phyloP scores from a whole-genome alignment of 1,139 yeast genomes.

The Blastobotrys ciferrii region DNA sequence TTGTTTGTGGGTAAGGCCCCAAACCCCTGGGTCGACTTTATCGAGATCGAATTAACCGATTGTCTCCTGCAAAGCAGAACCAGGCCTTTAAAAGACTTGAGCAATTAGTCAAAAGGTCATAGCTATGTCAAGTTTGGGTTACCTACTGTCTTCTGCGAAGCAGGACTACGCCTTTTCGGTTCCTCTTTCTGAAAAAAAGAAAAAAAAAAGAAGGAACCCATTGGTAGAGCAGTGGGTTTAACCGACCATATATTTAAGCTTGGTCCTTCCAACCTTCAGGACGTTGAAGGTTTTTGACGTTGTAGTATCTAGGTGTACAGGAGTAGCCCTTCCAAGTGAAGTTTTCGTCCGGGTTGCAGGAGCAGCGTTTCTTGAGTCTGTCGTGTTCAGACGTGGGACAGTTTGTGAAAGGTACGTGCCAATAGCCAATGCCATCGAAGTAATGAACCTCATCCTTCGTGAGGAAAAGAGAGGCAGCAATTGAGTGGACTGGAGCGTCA shows the following conservation, averaged over 20 bases:
- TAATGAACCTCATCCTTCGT: slow-evolving; percentile 67
- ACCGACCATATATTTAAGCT: too few species aligned
- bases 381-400: slow-evolving; percentile 54
- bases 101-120: too few species aligned
- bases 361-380: slow-evolving; percentile 48
- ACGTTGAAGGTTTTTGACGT: slow-evolving; percentile 57
- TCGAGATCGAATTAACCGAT: too few species aligned
- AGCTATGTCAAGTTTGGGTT: too few species aligned
- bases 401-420: slow-evolving; percentile 74
- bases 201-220: background rate
- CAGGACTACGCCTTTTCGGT: too few species aligned
- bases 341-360: slow-evolving; percentile 58
- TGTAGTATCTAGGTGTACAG: slow-evolving; percentile 73
- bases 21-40: too few species aligned
- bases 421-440: slow-evolving; percentile 81
- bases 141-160: too few species aligned
- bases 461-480: slow-evolving; percentile 69
- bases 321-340: slow-evolving; percentile 87
- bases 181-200: background rate
- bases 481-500: slow-evolving; percentile 88
- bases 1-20: too few species aligned
- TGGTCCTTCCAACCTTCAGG: slow-evolving; percentile 68
- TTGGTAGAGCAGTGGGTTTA: too few species aligned
- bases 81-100: too few species aligned
- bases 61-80: too few species aligned